phyloP scores from a whole-genome alignment of 257 asterid genomes.

The Euphrasia confusa region DNA sequence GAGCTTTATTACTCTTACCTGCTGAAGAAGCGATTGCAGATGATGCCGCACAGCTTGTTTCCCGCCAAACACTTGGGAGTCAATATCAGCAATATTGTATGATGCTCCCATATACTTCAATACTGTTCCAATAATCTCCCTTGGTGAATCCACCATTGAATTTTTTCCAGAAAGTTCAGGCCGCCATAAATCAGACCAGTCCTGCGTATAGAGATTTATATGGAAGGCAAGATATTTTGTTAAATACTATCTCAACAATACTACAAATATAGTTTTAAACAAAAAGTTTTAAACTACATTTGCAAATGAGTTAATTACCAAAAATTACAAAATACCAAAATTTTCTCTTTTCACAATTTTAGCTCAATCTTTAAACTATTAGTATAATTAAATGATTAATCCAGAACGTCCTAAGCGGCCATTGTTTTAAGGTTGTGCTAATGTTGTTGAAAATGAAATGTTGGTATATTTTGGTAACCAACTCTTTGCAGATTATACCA shows the following conservation, averaged over 20 bases:
- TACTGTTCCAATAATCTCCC: slow-evolving; percentile 87
- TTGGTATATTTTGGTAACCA: neutral
- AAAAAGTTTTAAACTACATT: slow-evolving; percentile 16
- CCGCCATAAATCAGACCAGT: slow-evolving; percentile 96
- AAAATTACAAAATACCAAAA: neutral
- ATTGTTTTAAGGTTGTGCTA: neutral
- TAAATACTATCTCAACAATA: neutral
- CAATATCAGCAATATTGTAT: slow-evolving; percentile 65
- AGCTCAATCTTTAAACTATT: neutral
- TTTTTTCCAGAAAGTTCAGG: slow-evolving; percentile 90
- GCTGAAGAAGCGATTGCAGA: slow-evolving; percentile 59
- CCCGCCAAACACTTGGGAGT: slow-evolving; percentile 75
- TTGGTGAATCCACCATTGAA: slow-evolving; percentile 87
- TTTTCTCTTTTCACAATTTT: neutral
- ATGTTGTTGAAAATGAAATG: neutral
- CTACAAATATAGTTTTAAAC: neutral
- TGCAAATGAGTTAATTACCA: neutral
- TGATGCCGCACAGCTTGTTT: slow-evolving; percentile 61
- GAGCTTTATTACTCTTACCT: slow-evolving; percentile 39
- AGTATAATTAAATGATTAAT: neutral
- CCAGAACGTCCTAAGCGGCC: too few relatives aligned
- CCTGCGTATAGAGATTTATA: slow-evolving; percentile 47
- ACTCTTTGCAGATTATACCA: slow-evolving; percentile 7
- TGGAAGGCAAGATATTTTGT: slow-evolving; percentile 6
- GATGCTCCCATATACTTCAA: slow-evolving; percentile 88